Base-by-base conservation (phyloP, 2,329 filamentous ascomycete species). In the Microsporum ferrugineum region DNA sequence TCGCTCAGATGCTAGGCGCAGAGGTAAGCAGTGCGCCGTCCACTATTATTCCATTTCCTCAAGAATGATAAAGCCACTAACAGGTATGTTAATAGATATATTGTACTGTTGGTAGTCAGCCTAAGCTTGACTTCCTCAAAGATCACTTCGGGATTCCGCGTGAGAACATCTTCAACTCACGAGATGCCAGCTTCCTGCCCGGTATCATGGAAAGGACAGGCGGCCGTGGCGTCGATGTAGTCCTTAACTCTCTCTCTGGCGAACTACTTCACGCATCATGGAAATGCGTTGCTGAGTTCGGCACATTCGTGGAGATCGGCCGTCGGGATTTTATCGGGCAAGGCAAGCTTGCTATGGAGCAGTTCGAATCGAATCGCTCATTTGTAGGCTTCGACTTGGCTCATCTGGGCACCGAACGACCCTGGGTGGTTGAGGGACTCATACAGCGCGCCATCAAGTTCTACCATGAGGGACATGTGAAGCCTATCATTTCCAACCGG, bases 1-100 rank as follows among this genome's bases (percentile, higher is more conserved):
- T 69, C n/a, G 64, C 66, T 2, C 60, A 63, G n/a, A 47, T 57
- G 12, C 27, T 66, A 14, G 67, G 66, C 17, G 66, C 66, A 1
- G 62, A 65, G 31, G 59, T 69, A 23, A 23, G 17, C 17, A 23
- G 17, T 23, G 17, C 17, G 1, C 17, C 17, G 17, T 23, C 17
- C 17, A 1, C 17, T 23, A 23, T 23, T 23, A 23, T 23, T 23
- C 17, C 17, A 1, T 23, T 23, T 23, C 17, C 17, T 23, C 17
- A 23, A 23, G 1, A 23, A 23, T 23, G 17, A 1, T 23, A 23
- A 23, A 23, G 17, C 17, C 17, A 23, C 17, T 23, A 23, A 23
- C 17, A 23, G 17, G 17, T 23, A 23, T 23, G 17, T 23, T 23
- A 1, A 23, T 23, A 23, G 17, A 23, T 23, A 29, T 68, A 60